Percentiles rank a stretch among this genome's conserved stretches.
Evolutionary conservation across 1,284 basidiomycete species (phyloP).

Genomic region (Naganishia albida): DNA sequence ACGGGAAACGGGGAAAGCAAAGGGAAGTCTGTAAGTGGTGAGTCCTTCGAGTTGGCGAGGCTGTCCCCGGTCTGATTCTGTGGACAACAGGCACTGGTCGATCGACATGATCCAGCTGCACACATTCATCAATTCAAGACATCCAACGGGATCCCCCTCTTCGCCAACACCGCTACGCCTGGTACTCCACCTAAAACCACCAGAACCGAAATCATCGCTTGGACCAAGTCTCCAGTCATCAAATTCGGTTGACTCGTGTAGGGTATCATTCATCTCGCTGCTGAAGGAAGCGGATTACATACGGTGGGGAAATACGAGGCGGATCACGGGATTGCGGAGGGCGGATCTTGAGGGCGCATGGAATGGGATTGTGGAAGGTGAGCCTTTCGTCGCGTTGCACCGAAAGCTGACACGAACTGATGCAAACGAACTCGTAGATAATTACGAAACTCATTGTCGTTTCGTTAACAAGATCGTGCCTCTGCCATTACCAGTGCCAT

Average conservation of each 20-base stretch:
- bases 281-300: constrained; percentile 94
- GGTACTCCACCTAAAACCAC: constrained; percentile 78
- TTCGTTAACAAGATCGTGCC: constrained; percentile 78
- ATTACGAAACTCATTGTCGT: constrained; percentile 91
- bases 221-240: constrained; percentile 71
- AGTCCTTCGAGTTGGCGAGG: background rate
- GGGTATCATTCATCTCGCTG: constrained; percentile 87
- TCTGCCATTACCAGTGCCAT: constrained; percentile 42
- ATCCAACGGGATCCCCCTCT: constrained; percentile 32
- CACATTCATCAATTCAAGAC: constrained; percentile 42
- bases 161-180: constrained; percentile 65
- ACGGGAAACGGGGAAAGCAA: constrained; percentile 29
- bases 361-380: constrained; percentile 88
- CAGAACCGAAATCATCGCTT: constrained; percentile 56
- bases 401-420: background rate
- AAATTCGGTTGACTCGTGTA: constrained; percentile 76
- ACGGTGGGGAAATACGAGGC: constrained; percentile 88
- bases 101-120: constrained; percentile 88
- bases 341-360: constrained; percentile 89
- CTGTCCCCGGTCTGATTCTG: background rate
- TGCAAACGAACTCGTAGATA: too few species aligned
- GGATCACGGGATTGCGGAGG: constrained; percentile 83
- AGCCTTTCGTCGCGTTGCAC: constrained; percentile 54
- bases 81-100: constrained; percentile 82
- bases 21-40: constrained; percentile 60